phyloP scores from a whole-genome alignment of 2,329 filamentous ascomycete species.

The Epichloe gansuensis region DNA sequence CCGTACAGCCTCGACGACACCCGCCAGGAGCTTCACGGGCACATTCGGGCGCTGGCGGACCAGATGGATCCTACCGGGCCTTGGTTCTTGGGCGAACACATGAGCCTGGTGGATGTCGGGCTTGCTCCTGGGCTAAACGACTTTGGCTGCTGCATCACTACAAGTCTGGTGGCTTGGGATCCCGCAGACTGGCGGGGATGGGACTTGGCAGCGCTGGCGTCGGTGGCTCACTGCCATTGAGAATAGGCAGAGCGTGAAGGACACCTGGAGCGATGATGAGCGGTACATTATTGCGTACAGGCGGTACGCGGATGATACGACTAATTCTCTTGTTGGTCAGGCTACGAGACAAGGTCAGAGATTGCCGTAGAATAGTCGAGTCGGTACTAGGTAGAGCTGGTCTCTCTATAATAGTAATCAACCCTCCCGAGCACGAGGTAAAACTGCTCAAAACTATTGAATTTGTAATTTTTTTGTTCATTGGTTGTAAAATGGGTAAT shows the following conservation, averaged over 20 bases:
- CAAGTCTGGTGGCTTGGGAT: constrained; percentile 44
- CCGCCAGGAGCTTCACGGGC: constrained; percentile 42
- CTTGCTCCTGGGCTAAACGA: constrained; percentile 60
- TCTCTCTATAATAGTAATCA: too few species aligned
- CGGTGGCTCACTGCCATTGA: constrained; percentile 50
- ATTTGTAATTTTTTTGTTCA: too few species aligned
- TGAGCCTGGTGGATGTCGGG: constrained; percentile 58
- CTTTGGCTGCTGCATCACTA: constrained; percentile 67
- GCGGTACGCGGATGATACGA: constrained; percentile 53
- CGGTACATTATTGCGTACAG: constrained; percentile 58
- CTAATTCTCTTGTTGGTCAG: constrained; percentile 48
- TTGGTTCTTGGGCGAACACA: constrained; percentile 52
- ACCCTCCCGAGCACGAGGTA: too few species aligned
- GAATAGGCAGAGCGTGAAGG: constrained; percentile 47
- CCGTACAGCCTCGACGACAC: constrained; percentile 38
- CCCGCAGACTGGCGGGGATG: constrained; percentile 39
- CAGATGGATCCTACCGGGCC: constrained; percentile 48
- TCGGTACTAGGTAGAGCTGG: neutral
- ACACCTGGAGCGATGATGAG: constrained; percentile 56
- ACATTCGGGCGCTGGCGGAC: constrained; percentile 46
- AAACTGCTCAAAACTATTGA: too few species aligned
- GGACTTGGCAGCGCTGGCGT: constrained; percentile 52
- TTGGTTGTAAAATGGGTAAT: too few species aligned
- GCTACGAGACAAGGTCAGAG: constrained; percentile 49
- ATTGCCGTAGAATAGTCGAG: constrained; percentile 32